Percentiles rank a stretch among this genome's conserved stretches.
Conservation (phyloP, 208 protist species). For the Wallacemonas sp. region DNA sequence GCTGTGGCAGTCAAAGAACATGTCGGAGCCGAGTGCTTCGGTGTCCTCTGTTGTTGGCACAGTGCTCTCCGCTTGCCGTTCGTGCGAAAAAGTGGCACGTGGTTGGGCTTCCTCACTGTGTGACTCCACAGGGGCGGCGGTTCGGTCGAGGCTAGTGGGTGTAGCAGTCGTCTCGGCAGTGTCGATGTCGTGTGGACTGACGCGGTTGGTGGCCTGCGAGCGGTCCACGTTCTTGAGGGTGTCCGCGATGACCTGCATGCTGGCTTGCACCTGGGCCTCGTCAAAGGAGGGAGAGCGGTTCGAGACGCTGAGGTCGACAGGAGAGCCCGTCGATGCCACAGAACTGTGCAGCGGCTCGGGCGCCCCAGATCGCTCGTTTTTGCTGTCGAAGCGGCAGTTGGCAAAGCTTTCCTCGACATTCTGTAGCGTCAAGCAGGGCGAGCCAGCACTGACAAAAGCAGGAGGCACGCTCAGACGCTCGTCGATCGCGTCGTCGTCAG, state of each 20-base stretch:
- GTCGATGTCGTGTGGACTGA: neutral
- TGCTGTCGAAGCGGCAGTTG: conserved; percentile 7
- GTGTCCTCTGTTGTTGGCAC: neutral
- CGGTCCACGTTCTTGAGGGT: conserved; percentile 1
- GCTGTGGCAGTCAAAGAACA: conserved; percentile 62
- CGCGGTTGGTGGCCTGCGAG: neutral
- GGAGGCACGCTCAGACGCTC: neutral
- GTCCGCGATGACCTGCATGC: conserved; percentile 1
- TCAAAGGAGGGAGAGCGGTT: conserved; percentile 9
- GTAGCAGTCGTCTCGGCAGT: neutral
- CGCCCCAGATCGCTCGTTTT: neutral
- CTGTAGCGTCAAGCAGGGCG: conserved; percentile 31
- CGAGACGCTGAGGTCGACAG: neutral
- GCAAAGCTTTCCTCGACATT: conserved; percentile 40
- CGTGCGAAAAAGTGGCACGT: conserved; percentile 23
- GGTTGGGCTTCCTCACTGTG: conserved; percentile 6
- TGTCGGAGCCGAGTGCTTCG: conserved; percentile 17
- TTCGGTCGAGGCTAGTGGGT: neutral
- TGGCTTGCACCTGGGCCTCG: conserved; percentile 3
- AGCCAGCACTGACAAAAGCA: neutral
- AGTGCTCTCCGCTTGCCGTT: conserved; percentile 7
- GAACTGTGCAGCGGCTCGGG: conserved; percentile 1
- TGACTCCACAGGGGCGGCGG: neutral
- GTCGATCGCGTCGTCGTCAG: neutral
- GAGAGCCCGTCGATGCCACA: neutral